Base-by-base conservation (phyloP, 495 filamentous ascomycete species). In the Pyronema omphalodes region DNA sequence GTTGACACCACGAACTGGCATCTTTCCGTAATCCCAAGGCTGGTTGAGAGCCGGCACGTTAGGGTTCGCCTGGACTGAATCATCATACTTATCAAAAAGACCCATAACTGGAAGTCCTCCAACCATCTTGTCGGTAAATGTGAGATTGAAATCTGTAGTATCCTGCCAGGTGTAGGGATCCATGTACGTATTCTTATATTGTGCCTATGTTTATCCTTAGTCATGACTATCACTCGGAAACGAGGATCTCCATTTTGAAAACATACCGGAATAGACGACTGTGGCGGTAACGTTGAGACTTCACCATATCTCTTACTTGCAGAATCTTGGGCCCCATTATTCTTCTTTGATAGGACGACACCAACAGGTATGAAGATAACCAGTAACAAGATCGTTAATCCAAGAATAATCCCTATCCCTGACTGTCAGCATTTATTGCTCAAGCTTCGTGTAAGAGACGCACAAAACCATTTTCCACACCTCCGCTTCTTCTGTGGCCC, bases 81-180 rank as follows among this genome's bases (percentile, higher is more conserved):
- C 88, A 64, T 95, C 81, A 84, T 88, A 99, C 1, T 78, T 74
- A 2, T 79, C 81, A 60, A 83, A 81, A 8, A 99, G 73, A 2
- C 93, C 93, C 85, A 96, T 96, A 46, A 95, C 59, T 0, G 84
- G 77, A 34, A 99, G 73, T 6, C 82, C 86, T 8, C 91, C 93
- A 0, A 95, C 81, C 0, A 78, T 88, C 37, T 75, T 79, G 59
- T 79, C 76, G 0, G 93, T 99, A 64, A 89, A 99, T 0, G 93
- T 96, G 52, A 93, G 70, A 63, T 99, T 99, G 67, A 96, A 93
- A 60, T 86, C 88, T 1, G 72, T 76, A 1, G 89, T 95, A 58
- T 94, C 84, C 48, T 83, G 83, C 93, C 93, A 99, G 9, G 82
- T 80, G 56, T 86, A 94, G 0, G 93, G 93, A 67, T 99, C 91